Conservation (phyloP, 2,329 filamentous ascomycete genomes). For the Calonectria ilicicola region DNA sequence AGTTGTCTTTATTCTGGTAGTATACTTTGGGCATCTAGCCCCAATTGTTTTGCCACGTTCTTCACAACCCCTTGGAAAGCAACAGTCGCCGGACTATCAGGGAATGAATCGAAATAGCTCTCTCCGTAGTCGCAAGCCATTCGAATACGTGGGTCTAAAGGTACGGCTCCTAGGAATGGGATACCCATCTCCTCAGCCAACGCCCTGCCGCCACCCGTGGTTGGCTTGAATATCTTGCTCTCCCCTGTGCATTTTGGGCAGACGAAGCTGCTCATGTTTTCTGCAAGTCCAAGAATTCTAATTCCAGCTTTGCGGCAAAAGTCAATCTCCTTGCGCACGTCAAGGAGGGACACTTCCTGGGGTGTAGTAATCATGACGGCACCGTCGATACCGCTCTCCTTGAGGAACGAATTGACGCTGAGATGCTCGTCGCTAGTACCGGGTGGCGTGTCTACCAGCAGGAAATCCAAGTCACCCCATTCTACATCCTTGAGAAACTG, state of each 20-base stretch:
- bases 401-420: constrained; percentile 91
- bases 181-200: constrained; percentile 89
- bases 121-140: constrained; percentile 98
- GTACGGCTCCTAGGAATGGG: constrained; percentile 89
- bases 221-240: constrained; percentile 89
- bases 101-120: constrained; percentile 94
- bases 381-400: constrained; percentile 91
- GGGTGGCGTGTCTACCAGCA: constrained; percentile 95
- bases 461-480: constrained; percentile 94
- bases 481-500: constrained; percentile 98
- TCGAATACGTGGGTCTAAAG: constrained; percentile 91
- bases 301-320: constrained; percentile 97
- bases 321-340: constrained; percentile 97
- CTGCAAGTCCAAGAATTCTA: constrained; percentile 86
- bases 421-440: constrained; percentile 97
- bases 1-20: constrained; percentile 51
- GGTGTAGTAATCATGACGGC: constrained; percentile 95
- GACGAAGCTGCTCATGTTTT: constrained; percentile 98
- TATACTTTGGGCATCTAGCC: constrained; percentile 68
- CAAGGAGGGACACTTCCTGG: constrained; percentile 91
- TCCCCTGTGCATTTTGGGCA: constrained; percentile 90
- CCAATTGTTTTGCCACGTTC: constrained; percentile 74
- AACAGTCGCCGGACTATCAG: constrained; percentile 89
- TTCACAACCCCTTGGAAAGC: constrained; percentile 86
- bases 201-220: constrained; percentile 85